Conservation (phyloP, 495 filamentous ascomycete genomes). For the Geoglossum glabrum region DNA sequence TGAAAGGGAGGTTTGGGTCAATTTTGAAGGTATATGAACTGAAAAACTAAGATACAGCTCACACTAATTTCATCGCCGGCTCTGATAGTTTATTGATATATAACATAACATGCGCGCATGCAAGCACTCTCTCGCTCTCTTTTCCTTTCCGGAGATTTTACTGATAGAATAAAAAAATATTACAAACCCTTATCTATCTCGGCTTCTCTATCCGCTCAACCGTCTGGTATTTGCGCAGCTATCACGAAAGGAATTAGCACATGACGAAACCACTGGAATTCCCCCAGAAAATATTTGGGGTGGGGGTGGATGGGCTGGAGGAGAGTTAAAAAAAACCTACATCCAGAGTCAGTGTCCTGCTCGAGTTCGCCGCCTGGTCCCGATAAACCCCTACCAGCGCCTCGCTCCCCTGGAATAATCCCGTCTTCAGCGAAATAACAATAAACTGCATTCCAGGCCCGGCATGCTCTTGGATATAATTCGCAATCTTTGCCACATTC, state of each 20-base stretch:
- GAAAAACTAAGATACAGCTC: too few species aligned
- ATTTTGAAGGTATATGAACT: too few species aligned
- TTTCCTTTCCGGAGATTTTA: too few species aligned
- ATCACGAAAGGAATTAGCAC: neutral
- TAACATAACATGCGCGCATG: too few species aligned
- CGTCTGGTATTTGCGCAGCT: neutral
- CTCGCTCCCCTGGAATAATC: conserved; percentile 84
- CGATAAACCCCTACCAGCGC: conserved; percentile 85
- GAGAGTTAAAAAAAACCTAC: conserved; percentile 42
- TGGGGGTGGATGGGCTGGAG: too few species aligned
- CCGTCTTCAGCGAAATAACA: conserved; percentile 86
- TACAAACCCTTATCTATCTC: neutral
- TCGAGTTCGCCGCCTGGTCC: conserved; percentile 81
- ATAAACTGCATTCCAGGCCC: conserved; percentile 98
- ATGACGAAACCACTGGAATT: neutral
- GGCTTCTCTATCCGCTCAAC: neutral
- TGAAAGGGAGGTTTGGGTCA: too few species aligned
- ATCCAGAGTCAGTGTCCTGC: conserved; percentile 76
- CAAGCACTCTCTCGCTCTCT: too few species aligned
- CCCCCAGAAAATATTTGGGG: neutral
- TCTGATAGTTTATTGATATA: too few species aligned
- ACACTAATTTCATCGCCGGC: too few species aligned
- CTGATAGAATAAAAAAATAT: too few species aligned
- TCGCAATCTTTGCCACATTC: conserved; percentile 85
- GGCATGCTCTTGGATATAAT: conserved; percentile 84